Conservation (phyloP, 2,329 filamentous ascomycete genomes). For the Zymoseptoria brevis region DNA sequence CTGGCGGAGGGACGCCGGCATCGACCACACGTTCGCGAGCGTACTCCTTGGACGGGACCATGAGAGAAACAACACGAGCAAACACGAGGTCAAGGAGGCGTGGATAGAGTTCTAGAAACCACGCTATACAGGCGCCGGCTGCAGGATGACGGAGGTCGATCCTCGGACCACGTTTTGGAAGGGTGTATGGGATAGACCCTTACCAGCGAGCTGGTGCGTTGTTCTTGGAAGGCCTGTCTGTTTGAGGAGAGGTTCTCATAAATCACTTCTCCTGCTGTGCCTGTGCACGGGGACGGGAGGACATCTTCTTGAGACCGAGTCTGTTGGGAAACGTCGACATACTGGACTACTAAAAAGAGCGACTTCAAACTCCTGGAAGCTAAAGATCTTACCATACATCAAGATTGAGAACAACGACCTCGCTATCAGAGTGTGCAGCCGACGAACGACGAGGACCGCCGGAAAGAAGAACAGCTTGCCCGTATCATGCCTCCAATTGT, state of each 20-base stretch:
- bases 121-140: background rate
- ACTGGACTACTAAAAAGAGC: no score
- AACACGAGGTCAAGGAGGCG: background rate
- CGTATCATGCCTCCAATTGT: constrained; percentile 19
- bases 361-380: no score
- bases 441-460: background rate
- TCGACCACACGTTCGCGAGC: background rate
- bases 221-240: no score
- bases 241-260: no score
- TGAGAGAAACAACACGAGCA: background rate
- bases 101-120: background rate
- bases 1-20: background rate
- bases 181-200: background rate
- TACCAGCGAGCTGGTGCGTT: background rate
- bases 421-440: background rate
- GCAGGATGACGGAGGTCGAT: background rate
- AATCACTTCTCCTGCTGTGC: no score
- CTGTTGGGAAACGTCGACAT: no score
- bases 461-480: background rate
- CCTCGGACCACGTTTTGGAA: background rate
- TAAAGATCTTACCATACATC: no score
- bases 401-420: background rate
- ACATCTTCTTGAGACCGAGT: no score
- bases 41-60: background rate
- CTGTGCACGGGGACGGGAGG: no score